phyloP scores from a whole-genome alignment of 345 rosid genomes.

The Eucalyptus curtisii region DNA sequence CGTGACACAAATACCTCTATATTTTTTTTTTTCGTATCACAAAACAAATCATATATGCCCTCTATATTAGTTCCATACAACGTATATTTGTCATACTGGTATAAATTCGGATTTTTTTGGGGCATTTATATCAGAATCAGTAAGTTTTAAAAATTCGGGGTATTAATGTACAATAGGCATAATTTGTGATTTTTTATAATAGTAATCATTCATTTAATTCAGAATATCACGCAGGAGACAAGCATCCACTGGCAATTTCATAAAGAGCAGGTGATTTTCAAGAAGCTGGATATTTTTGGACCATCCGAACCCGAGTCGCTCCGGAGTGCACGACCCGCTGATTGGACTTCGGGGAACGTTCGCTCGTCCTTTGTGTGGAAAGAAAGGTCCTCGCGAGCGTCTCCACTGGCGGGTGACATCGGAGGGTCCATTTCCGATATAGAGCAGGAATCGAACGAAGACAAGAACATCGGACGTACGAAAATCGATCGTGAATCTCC shows the following conservation, averaged over 20 bases:
- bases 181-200: not conserved
- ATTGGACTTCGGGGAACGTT: not conserved
- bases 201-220: not conserved
- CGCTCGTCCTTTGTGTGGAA: not conserved
- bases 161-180: not conserved
- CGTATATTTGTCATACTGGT: no score
- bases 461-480: not conserved
- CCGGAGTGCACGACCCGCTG: not conserved
- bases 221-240: not conserved
- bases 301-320: not conserved
- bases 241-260: no score
- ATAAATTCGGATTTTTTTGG: no score
- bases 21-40: not conserved
- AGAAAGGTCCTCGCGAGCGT: not conserved
- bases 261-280: not conserved
- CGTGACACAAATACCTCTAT: no score
- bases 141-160: no score
- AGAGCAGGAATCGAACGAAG: not conserved
- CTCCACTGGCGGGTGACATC: not conserved
- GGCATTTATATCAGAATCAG: no score
- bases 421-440: not conserved
- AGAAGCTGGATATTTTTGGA: not conserved
- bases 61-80: no score
- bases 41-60: not conserved
- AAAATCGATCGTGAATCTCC: not conserved